Base-by-base conservation (phyloP, 495 filamentous ascomycete genomes). In the Aspergillus indologenus region DNA sequence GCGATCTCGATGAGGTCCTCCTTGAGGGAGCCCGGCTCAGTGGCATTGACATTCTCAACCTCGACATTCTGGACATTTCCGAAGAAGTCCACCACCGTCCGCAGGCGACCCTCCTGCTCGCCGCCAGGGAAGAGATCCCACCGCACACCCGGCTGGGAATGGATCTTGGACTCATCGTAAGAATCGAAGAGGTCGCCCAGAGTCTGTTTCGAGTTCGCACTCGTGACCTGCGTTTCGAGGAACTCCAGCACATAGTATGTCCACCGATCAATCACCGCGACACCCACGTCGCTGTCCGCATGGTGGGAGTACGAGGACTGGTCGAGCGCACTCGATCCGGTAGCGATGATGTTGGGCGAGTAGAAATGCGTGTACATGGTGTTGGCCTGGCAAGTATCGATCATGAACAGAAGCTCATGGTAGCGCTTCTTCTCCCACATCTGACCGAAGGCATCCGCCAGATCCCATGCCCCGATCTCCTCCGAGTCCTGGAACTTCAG, bases 381-480 rank as follows among this genome's bases (percentile, higher is more conserved):
- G 65, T 98, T 98, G 42, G 94, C 94, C 76, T 98, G 94, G 75
- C 94, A 98, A 0, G 94, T 98, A 75, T 98, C 94, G 75, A 98
- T 98, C 94, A 98, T 98, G 79, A 98, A 98, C 56, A 98, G 83
- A 62, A 98, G 83, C 71, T 98, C 94, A 65, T 98, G 90, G 56
- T 81, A 92, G 75, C 94, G 83, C 77, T 92, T 92, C 86, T 98
- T 98, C 79, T 98, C 95, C 91, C 92, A 97, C 94, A 98, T 98
- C 82, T 98, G 94, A 73, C 93, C 93, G 71, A 98, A 98, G 14
- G 95, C 94, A 77, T 98, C 90, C 23, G 94, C 94, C 53, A 98
- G 75, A 78, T 98, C 94, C 74, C 93, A 97, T 0, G 91, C 90
- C 57, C 91, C 91, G 49, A 98, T 97, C 74, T 98, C 94, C 76